Evolutionary conservation across 768 basidiomycete genomes (phyloP), one percentile per base, ranked within the genome.

Genomic region (Auricularia cornea): DNA sequence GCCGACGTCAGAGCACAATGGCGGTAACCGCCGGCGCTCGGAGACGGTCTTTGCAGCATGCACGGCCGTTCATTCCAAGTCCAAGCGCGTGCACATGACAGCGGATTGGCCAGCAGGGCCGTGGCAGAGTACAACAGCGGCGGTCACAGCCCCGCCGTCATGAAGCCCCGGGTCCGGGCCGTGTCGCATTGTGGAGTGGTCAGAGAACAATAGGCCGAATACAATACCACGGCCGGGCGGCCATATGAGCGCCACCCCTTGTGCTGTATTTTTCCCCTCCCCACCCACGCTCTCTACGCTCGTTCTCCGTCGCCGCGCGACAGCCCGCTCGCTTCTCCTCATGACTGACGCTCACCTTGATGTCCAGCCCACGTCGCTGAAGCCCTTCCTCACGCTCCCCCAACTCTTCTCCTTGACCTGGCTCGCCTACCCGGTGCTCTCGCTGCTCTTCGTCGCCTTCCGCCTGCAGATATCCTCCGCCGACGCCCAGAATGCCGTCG

Each of bases 381-480:
- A 48, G 44, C 91, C 94, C 8, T 95, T 95, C 74, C 87, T 98
- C 59, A 81, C 86, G 67, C 87, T 94, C 38, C 80, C 86, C 31
- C 87, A 95, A 69, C 81, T 93, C 56, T 83, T 96, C 32, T 92
- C 93, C 28, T 83, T 96, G 14, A 83, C 90, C 71, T 91, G 93
- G 88, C 88, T 98, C 41, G 92, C 94, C 10, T 94, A 92, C 67
- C 93, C 93, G 33, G 86, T 97, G 31, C 77, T 96, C 48, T 95
- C 94, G 29, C 84, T 98, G 63, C 73, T 94, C 67, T 90, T 98
- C 71, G 84, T 95, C 72, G 88, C 88, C 35, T 92, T 94, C 70
- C 84, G 92, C 62, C 82, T 97, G 41, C 83, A 87, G 64, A 72
- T 90, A 12, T 92, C 93, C 29, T 81, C 89, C 4, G 79, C 79